Base-by-base conservation (phyloP, 2,329 filamentous ascomycete species). In the Paecilomyces sp. region DNA sequence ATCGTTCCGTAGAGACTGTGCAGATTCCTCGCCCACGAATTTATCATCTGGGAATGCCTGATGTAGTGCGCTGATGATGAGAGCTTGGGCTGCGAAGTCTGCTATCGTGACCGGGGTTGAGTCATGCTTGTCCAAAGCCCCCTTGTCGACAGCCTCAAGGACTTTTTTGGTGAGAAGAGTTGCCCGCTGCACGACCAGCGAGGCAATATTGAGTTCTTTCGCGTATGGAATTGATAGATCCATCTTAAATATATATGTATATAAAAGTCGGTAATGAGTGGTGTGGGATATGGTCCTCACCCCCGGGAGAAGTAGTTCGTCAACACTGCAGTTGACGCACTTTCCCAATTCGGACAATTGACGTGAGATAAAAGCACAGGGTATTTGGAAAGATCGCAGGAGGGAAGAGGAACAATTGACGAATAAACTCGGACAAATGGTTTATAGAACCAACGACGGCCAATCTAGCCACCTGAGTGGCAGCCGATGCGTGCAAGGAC, bases 21-120 rank as follows among this genome's bases (percentile, higher is more conserved):
- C 80, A 63, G 80, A 81, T 69, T 88, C 85, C 70, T 88, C 85
- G 59, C 84, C 85, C 50, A 88, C 75, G 63, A 87, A 85, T n/a
- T 68, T 67, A 64, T 87, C 85, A 2, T 71, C 62, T 0, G 84
- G 84, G 64, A 85, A 87, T 54, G 72, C 76, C 30, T 72, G 70
- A 66, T 80, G 83, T 54, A 87, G 73, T 30, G 82, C 80, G 59
- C 76, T 77, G 65, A 86, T 86, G 65, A 88, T 78, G 36, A 87
- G 75, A 9, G 85, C 84, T 69, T 88, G 85, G 1, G 83, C 82
- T 50, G 83, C 85, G 67, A 87, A 87, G 68, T 88, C 85, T 61
- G 84, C 85, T 41, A 85, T 80, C 0, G 85, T 87, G 56, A 88
- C 85, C 25, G 85, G 85, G 0, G 81, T 82, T 55, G 78, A 74